These are phyloP conservation scores for Acer yangbiense DNA, from an alignment of 345 rosid genomes.

Conservation along the genomic window DNA sequence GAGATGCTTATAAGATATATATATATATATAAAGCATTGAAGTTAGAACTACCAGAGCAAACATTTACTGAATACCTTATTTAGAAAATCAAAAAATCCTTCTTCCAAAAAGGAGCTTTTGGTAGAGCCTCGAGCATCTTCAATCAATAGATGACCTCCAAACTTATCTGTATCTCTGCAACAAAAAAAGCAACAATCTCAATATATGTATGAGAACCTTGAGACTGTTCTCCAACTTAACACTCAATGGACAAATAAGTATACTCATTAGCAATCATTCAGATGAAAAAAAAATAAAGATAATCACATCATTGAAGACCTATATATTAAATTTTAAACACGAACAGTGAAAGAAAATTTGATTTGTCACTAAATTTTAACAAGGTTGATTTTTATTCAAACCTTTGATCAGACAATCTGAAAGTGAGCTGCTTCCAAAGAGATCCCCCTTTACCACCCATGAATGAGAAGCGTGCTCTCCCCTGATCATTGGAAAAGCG, in stretches of 20 bases:
- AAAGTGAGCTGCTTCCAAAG: constrained; percentile 94
- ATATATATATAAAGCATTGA: neutral
- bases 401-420: constrained; percentile 78
- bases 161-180: constrained; percentile 41
- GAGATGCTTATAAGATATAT: neutral
- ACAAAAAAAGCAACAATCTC: constrained; percentile 17
- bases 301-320: neutral
- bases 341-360: neutral
- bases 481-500: constrained; percentile 42
- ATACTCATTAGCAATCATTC: neutral
- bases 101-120: constrained; percentile 54
- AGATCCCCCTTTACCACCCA: constrained; percentile 96
- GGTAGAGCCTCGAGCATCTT: constrained; percentile 58
- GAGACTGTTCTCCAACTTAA: neutral
- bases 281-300: neutral
- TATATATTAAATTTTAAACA: neutral
- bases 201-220: neutral
- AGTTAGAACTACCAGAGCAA: neutral
- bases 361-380: neutral
- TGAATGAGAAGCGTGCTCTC: constrained; percentile 90
- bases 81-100: constrained; percentile 72
- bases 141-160: constrained; percentile 62
- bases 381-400: constrained; percentile 29
- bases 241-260: neutral
- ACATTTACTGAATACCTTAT: constrained; percentile 50